Base-by-base conservation (phyloP, 1,139 yeast species). In the Debaryomyces psychrophilus region DNA sequence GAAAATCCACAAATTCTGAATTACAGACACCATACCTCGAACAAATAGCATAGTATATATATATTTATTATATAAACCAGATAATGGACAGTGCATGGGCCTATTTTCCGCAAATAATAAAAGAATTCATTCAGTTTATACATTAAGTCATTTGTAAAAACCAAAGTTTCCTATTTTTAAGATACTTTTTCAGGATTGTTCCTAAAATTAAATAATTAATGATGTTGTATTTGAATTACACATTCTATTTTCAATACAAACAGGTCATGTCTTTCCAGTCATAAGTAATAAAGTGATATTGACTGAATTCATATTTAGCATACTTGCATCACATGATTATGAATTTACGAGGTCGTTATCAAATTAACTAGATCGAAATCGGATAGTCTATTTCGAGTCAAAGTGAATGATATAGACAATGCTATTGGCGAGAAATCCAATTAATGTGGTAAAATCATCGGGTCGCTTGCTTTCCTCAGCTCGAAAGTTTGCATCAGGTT, bases 361-460 rank as follows among this genome's bases (percentile, higher is more conserved):
- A 29, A 14, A 14, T 4, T 12, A 4, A 11, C 9, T 15, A 14
- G 18, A 14, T 14, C 20, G 9, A 11, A 14, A 29, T 14, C 20
- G 22, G 22, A 20, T 20, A 20, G 22, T 20, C 4, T n/a, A 5
- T 20, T 20, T 20, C 4, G 5, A 20, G 22, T 5, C 22, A 20
- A 20, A 20, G 22, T 20, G 5, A 4, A 5, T 14, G n/a, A 29
- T 14, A 33, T 33, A 5, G n/a, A 33, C 12, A 29, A 38, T 38
- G 41, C 7, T 38, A 7, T n/a, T 27, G 20, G n/a, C 27, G 12
- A 22, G 25, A 20, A 9, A n/a, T 29, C 33, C 41, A 38, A 38
- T 27, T 28, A 38, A 20, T 8, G 5, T n/a, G 28, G 27, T 28
- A 2, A 28, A 17, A n/a, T 25, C 27, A 7, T 11, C 18, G 15